Base-by-base conservation (phyloP, 495 filamentous ascomycete genomes). In the Penicillium waksmanii region DNA sequence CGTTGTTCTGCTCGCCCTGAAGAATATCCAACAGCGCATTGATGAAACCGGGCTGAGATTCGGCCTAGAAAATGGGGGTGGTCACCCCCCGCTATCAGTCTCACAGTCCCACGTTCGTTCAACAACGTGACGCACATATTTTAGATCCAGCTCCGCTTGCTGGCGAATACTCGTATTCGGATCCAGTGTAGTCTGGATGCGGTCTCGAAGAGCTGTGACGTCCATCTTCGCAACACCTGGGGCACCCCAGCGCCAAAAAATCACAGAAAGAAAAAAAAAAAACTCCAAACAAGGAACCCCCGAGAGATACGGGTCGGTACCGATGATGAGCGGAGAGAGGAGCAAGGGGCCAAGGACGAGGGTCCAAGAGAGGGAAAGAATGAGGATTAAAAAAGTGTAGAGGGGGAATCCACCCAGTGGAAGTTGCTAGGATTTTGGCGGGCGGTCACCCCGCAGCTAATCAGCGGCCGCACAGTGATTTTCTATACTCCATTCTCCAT, bases 21-120 rank as follows among this genome's bases (percentile, higher is more conserved):
- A 98, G 76, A 70, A 98, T 92, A 75, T 96, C 90, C 59, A 97
- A 79, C 53, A 98, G 85, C 58, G 90, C 90, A 74, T 96, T 92
- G 67, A 89, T 88, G 76, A 98, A 97, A 48, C 91, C 91, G 53
- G 91, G 84, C 71, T 93, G 89, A 43, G 87, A 86, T 75, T 98
- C 96, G 72, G 94, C 96, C 95, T 98, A 75, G 48, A 66, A 44
- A 58, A 60, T 42, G 46, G 56, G 44, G 46, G 38, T 59, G 42
- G 33, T 40, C 10, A 40, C 46, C 66, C 61, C 46, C 23, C 34
- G 34, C 53, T 56, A 51, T 66, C 33, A 64, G 67, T 61, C 51
- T 57, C 58, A 55, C 51, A 33, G 19, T 51, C 60, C 62, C 52
- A 60, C 62, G 49, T 60, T 59, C 60, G 9, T 44, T 42, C 40